A percentile compares a stretch with the other conserved stretches of the same genome.
Evolutionary conservation across 768 basidiomycete genomes (phyloP).

Genomic region (Cyclocybe aegerita): DNA sequence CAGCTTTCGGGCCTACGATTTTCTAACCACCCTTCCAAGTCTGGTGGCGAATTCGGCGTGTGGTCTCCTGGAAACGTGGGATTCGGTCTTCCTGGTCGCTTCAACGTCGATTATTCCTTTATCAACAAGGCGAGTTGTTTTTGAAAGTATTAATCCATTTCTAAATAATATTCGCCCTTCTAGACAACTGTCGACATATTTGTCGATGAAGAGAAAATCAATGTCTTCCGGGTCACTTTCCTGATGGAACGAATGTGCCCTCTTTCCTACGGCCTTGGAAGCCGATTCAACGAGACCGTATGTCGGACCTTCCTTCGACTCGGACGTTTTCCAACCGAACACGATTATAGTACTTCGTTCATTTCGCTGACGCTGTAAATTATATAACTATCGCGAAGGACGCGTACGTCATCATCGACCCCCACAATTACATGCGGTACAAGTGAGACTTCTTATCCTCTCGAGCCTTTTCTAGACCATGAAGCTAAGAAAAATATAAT

Average conservation of each 20-base stretch:
- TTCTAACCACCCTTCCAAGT: constrained; percentile 22
- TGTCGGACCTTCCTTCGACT: background rate
- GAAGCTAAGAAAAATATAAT: background rate
- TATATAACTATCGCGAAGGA: constrained; percentile 41
- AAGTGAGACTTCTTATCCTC: constrained; percentile 28
- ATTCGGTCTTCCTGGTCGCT: constrained; percentile 42
- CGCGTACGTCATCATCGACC: constrained; percentile 43
- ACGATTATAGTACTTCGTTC: constrained; percentile 35
- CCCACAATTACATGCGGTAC: constrained; percentile 51
- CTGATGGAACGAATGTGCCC: constrained; percentile 47
- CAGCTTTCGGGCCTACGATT: too few species aligned
- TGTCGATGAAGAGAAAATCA: constrained; percentile 47
- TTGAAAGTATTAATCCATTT: background rate
- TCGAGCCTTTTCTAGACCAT: background rate
- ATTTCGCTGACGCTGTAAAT: constrained; percentile 42
- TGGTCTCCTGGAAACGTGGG: constrained; percentile 34
- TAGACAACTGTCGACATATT: constrained; percentile 46
- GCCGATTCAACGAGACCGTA: constrained; percentile 45
- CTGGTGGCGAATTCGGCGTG: constrained; percentile 47
- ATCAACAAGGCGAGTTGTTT: constrained; percentile 37
- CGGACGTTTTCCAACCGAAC: background rate
- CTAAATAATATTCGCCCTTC: background rate
- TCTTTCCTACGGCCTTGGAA: constrained; percentile 36
- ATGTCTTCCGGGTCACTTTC: constrained; percentile 49
- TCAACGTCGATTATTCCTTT: constrained; percentile 43